Conservation (phyloP, 148 eudicot genomes). For the Vaccinium myrtillus region DNA sequence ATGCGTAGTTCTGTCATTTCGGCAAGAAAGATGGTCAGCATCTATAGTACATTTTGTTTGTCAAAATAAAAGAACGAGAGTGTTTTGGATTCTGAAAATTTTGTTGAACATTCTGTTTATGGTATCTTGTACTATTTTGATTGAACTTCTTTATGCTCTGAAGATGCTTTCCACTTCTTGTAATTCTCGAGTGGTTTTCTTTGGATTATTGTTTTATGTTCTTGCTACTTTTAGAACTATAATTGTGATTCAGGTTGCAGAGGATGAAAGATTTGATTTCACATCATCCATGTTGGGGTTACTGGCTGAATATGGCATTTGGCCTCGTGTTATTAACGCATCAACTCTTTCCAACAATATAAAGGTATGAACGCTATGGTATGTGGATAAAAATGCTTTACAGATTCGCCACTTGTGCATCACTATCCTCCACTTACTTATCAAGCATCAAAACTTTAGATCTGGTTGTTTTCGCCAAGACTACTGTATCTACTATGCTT, state of each 20-base stretch:
- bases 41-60: not conserved
- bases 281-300: conserved; percentile 67
- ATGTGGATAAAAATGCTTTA: not conserved
- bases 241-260: conserved; percentile 55
- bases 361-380: conserved; percentile 49
- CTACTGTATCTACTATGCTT: not conserved
- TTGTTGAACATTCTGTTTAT: too few relatives aligned
- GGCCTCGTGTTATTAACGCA: conserved; percentile 77
- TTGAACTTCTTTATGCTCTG: not conserved
- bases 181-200: not conserved
- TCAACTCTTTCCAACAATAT: conserved; percentile 64
- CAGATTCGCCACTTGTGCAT: not conserved
- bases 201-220: not conserved
- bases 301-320: conserved; percentile 74
- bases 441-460: not conserved
- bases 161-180: conserved; percentile 8
- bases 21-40: not conserved
- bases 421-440: not conserved
- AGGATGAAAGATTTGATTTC: conserved; percentile 76
- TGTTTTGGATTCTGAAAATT: not conserved
- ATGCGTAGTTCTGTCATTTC: not conserved
- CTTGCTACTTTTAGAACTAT: conserved; percentile 1
- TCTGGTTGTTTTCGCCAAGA: not conserved
- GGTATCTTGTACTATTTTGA: conserved; percentile 11
- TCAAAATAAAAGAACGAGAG: not conserved